Percentiles rank a stretch among this genome's conserved stretches.
phyloP scores from a whole-genome alignment of 257 asterid species.

The Scutellaria baicalensis region DNA sequence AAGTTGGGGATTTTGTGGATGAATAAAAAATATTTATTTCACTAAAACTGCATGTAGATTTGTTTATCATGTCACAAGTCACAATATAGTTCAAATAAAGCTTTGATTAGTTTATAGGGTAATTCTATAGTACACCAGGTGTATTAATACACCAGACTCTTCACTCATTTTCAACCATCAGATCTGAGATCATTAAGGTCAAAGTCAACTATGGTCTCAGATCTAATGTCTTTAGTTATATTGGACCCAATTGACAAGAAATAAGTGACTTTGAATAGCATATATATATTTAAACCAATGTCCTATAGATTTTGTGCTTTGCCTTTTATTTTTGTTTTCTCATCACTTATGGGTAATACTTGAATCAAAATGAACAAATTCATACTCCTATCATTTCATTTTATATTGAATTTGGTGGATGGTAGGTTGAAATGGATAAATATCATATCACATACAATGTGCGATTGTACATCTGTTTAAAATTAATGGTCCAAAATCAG shows the following conservation, averaged over 20 bases:
- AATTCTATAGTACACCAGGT: too few relatives aligned
- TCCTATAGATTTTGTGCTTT: constrained; percentile 3
- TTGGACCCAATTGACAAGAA: background rate
- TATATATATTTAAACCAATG: background rate
- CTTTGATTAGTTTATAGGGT: background rate
- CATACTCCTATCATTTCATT: background rate
- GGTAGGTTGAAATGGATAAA: too few relatives aligned
- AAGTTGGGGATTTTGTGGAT: background rate
- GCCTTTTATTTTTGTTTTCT: constrained; percentile 16
- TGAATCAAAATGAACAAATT: background rate
- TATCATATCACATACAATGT: too few relatives aligned
- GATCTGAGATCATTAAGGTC: too few relatives aligned
- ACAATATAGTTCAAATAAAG: background rate
- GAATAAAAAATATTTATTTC: background rate
- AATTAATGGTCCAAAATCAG: too few relatives aligned
- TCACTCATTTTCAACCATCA: too few relatives aligned
- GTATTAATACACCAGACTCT: too few relatives aligned
- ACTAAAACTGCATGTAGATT: background rate
- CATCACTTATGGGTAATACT: background rate
- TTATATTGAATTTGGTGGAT: too few relatives aligned
- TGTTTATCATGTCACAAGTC: background rate
- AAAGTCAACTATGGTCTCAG: too few relatives aligned
- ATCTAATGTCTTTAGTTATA: too few relatives aligned
- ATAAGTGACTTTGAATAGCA: constrained; percentile 8
- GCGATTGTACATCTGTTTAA: too few relatives aligned